Base-by-base conservation (phyloP, 257 asterid species). In the Sherardia arvensis region DNA sequence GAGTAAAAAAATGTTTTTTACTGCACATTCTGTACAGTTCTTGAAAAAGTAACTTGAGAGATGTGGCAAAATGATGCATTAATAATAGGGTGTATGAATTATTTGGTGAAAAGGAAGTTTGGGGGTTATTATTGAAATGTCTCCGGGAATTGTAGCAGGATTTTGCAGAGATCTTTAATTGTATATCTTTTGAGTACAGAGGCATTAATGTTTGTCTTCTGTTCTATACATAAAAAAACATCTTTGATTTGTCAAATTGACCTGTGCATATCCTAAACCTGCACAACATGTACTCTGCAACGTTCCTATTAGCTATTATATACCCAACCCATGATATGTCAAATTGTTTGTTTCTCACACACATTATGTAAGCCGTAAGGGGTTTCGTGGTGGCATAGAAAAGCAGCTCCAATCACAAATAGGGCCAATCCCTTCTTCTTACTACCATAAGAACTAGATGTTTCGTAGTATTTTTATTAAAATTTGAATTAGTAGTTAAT, bases 241-340 rank as follows among this genome's bases (percentile, higher is more conserved):
- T 25, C 22, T 65, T 65, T 66, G 71, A 59, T 60, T 26, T 60
- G 76, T 71, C 71, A 65, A 51, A 59, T 71, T 66, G 26, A 34
- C 53, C 53, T 66, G 2, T 55, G 55, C 26, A 38, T 64, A 45
- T 55, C 59, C 61, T 65, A 20, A 59, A 27, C 48, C 30, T 47
- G 61, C 43, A 47, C 66, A 14, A 29, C 38, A 25, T 36, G 23
- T 15, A 38, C 32, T 61, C 23, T 43, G 51, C 51, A 43, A 43
- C 51, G 12, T 43, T 43, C 51, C 51, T 43, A 43, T 43, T 43
- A 2, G 20, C 51, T 43, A 43, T 43, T 43, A 2, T 43, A 43
- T 4, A 38, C 47, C 17, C 51, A 43, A 43, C 51, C 51, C 20
- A 43, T 43, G 20, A 15, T 43, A 17, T 15, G 51, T 43, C 51